These are phyloP conservation scores for Thamnidium elegans DNA, from an alignment of 192 early-diverging fungal genomes.

Conservation along the genomic window DNA sequence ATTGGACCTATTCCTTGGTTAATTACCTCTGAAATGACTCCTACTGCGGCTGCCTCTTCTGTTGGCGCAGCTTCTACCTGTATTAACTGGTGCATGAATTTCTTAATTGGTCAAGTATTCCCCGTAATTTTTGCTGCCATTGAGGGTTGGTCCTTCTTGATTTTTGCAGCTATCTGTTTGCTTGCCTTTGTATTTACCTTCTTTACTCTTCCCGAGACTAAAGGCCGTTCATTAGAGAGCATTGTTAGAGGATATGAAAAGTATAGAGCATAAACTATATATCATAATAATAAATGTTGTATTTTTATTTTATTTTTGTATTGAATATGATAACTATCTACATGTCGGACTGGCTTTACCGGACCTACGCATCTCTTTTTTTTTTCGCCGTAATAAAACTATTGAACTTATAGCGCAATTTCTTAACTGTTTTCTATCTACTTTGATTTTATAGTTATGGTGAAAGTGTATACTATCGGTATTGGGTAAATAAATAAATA, in stretches of 20 bases:
- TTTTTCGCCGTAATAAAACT: too few relatives aligned
- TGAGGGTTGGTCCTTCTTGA: constrained; percentile 13
- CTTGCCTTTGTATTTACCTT: constrained; percentile 39
- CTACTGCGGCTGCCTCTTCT: constrained; percentile 68
- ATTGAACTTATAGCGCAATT: too few relatives aligned
- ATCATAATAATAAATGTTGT: neutral
- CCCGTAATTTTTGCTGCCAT: constrained; percentile 27
- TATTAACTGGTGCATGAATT: constrained; percentile 66
- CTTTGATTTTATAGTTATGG: neutral
- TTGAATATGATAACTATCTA: too few relatives aligned
- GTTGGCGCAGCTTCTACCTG: constrained; percentile 69
- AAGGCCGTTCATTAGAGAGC: constrained; percentile 57
- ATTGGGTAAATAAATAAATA: constrained; percentile 28
- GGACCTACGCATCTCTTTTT: too few relatives aligned
- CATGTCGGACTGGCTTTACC: too few relatives aligned
- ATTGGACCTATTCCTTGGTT: constrained; percentile 83
- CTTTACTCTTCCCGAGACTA: constrained; percentile 50
- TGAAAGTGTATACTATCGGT: constrained; percentile 37
- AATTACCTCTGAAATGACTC: constrained; percentile 72
- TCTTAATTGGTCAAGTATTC: constrained; percentile 45
- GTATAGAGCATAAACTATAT: constrained; percentile 2
- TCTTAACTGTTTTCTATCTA: too few relatives aligned
- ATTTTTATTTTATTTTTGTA: too few relatives aligned
- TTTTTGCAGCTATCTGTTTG: constrained; percentile 2
- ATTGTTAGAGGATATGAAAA: constrained; percentile 31